Base-by-base conservation (phyloP, 202 grass and related monocot genomes). In the Musa balbisiana region DNA sequence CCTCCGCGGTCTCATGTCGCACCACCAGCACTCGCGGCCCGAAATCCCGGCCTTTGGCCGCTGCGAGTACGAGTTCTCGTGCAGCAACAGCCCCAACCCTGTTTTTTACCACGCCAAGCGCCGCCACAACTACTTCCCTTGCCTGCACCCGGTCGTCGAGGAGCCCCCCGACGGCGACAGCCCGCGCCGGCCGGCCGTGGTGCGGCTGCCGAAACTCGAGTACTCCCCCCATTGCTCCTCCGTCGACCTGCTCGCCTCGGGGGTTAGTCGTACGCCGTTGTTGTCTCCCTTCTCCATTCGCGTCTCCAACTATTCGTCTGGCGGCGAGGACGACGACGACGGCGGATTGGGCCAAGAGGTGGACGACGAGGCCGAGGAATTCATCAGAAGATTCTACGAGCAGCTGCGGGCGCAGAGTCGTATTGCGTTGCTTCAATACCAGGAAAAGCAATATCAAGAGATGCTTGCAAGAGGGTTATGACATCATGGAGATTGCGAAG, bases 371-470 rank as follows among this genome's bases (percentile, higher is more conserved):
- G 93, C 93, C 5, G 93, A 97, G 81, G 90, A 97, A 73, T 97
- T 97, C 88, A 97, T 97, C 81, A 73, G 76, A 17, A 79, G 80
- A 25, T 97, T 97, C 77, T 97, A 97, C 84, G 93, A 93, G n/a
- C 88, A 97, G 59, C 80, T 97, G 53, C 86, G 89, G 55, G 80
- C 80, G 1, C 90, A 97, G 79, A 89, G 84, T 26, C 56, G 78
- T 8, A n/a, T 84, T 52, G 86, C 80, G 0, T 17, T 91, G 76
- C 83, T 89, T 51, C 80, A 84, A 6, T 89, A 84, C 79, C 19
- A 86, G 15, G 74, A 77, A 58, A 76, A 60, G 72, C 64, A 84
- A 62, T 76, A 75, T 53, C 69, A 62, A 22, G n/a, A 81, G 15
- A 81, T 85, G 83, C 74, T 85, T 15, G 73, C 67, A 1, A 71